Conservation (phyloP, 495 filamentous ascomycete genomes). For the Penicillium manginii region DNA sequence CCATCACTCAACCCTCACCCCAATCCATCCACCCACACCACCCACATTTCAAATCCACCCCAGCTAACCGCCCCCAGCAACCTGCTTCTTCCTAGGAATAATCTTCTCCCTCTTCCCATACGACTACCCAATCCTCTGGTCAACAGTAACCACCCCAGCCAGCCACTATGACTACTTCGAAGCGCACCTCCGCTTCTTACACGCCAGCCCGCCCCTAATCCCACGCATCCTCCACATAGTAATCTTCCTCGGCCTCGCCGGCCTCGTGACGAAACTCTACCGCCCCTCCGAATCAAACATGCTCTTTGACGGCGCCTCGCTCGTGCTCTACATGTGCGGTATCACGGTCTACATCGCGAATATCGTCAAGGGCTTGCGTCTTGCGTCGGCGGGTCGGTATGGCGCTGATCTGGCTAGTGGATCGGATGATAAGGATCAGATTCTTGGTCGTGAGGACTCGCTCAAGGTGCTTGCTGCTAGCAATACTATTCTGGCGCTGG, state of each 20-base stretch:
- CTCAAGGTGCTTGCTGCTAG: slow-evolving; percentile 91
- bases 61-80: slow-evolving; percentile 56
- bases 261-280: slow-evolving; percentile 93
- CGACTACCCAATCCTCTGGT: slow-evolving; percentile 97
- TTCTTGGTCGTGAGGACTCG: slow-evolving; percentile 76
- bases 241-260: slow-evolving; percentile 82
- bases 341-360: slow-evolving; percentile 91
- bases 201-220: slow-evolving; percentile 87
- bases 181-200: slow-evolving; percentile 81
- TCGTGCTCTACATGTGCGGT: slow-evolving; percentile 90
- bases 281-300: slow-evolving; percentile 88
- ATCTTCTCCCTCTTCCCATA: slow-evolving; percentile 97
- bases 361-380: slow-evolving; percentile 88
- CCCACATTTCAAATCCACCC: slow-evolving; percentile 9
- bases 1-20: slow-evolving; percentile 8
- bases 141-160: slow-evolving; percentile 60
- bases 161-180: slow-evolving; percentile 81
- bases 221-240: slow-evolving; percentile 91
- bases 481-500: slow-evolving; percentile 91
- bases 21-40: neutral
- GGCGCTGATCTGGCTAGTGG: slow-evolving; percentile 47
- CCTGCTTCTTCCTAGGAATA: slow-evolving; percentile 96
- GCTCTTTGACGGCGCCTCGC: slow-evolving; percentile 91
- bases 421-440: slow-evolving; percentile 42
- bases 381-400: slow-evolving; percentile 64